Evolutionary conservation across 306 rosid species (phyloP).

Genomic region (Ziziphus jujuba): DNA sequence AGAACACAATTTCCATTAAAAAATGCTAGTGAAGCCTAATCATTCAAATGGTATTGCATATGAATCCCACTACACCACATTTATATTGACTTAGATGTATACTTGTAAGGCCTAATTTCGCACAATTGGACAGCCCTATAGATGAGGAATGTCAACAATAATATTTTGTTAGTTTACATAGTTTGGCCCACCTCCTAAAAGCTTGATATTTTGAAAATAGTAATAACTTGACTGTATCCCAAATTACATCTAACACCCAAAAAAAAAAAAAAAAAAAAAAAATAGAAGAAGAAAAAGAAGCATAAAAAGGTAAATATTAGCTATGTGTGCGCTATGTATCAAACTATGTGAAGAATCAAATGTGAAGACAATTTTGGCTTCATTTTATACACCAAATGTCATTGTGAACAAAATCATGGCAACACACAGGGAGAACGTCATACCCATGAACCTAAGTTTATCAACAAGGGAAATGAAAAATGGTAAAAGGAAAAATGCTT

Average conservation of each 20-base stretch:
- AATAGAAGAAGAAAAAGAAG: too few species aligned
- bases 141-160: too few species aligned
- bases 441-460: not conserved
- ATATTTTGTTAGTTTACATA: too few species aligned
- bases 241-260: not conserved
- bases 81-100: too few species aligned
- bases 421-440: not conserved
- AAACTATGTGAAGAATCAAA: not conserved
- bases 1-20: not conserved
- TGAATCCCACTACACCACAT: too few species aligned
- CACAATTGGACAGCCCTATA: too few species aligned
- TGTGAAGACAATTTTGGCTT: not conserved
- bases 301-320: not conserved
- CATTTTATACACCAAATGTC: not conserved
- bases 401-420: not conserved
- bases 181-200: too few species aligned
- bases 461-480: not conserved
- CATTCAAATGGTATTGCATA: too few species aligned
- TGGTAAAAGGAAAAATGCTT: not conserved
- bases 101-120: too few species aligned
- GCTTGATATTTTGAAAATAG: too few species aligned
- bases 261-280: too few species aligned
- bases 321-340: not conserved
- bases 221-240: not conserved
- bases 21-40: too few species aligned